Evolutionary conservation across 2,329 filamentous ascomycete species (phyloP).

Genomic region (Ophiostoma piceae): DNA sequence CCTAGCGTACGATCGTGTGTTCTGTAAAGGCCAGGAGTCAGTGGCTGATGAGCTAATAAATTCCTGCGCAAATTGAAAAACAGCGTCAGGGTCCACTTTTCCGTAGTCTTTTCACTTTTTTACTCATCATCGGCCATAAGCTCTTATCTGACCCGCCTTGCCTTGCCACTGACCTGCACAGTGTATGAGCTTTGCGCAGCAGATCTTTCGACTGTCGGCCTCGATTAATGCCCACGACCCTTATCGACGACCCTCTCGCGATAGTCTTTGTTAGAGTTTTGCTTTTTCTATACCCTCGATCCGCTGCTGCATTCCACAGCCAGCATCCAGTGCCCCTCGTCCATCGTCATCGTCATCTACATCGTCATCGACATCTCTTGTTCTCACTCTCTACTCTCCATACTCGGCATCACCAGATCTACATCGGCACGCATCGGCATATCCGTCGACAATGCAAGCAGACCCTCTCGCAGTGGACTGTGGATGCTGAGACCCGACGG

Average conservation of each 20-base stretch:
- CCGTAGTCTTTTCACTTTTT: background rate
- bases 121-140: background rate
- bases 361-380: background rate
- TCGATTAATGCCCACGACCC: background rate
- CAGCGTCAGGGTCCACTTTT: background rate
- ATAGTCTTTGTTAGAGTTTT: background rate
- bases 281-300: background rate
- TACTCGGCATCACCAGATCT: background rate
- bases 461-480: background rate
- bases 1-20: slow-evolving; percentile 20
- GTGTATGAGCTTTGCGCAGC: background rate
- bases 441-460: slow-evolving; percentile 13
- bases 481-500: slow-evolving; percentile 10
- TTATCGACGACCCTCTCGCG: background rate
- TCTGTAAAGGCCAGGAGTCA: background rate
- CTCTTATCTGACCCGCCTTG: slow-evolving; percentile 1
- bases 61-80: slow-evolving; percentile 9
- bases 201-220: background rate
- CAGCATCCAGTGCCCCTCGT: background rate
- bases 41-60: background rate
- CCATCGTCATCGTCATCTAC: background rate
- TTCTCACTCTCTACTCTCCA: background rate
- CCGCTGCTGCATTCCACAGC: background rate
- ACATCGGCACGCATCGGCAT: background rate
- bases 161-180: slow-evolving; percentile 6